Evolutionary conservation across 2,329 filamentous ascomycete genomes (phyloP).

Genomic region (Diplodia mutila): DNA sequence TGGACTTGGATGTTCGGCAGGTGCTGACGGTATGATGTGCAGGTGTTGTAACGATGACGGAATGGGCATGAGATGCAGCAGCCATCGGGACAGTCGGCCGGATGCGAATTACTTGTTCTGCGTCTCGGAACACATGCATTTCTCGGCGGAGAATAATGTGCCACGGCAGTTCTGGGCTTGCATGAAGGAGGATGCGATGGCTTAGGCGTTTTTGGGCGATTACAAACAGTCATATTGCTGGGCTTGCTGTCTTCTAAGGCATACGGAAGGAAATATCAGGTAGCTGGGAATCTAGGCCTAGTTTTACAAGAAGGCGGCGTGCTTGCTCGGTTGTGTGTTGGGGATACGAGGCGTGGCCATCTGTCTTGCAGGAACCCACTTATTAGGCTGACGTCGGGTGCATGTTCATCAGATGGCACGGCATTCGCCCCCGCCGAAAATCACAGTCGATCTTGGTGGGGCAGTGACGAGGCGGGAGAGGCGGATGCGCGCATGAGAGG

Average conservation of each 20-base stretch:
- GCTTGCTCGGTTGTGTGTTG: neutral
- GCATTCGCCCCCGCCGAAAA: slow-evolving; percentile 8
- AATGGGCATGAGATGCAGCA: neutral
- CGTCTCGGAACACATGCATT: slow-evolving; percentile 13
- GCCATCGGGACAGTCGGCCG: neutral
- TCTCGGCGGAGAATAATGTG: neutral
- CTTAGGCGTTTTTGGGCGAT: neutral
- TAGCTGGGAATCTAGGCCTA: neutral
- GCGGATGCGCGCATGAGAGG: slow-evolving; percentile 4
- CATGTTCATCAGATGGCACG: neutral
- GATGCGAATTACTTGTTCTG: neutral
- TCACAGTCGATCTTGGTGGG: slow-evolving; percentile 8
- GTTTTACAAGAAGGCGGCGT: neutral
- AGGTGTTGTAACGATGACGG: slow-evolving; percentile 14
- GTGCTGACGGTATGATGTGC: neutral
- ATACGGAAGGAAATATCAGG: neutral
- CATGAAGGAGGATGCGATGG: neutral
- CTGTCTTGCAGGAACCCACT: neutral
- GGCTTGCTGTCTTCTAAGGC: neutral
- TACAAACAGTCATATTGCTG: neutral
- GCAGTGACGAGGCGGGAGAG: neutral
- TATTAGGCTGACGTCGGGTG: neutral
- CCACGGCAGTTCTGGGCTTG: neutral
- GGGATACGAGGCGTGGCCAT: neutral
- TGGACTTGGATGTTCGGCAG: neutral